Percentiles rank a stretch among this genome's conserved stretches.
Evolutionary conservation across 2,329 filamentous ascomycete species (phyloP).

Genomic region (Malbranchea zuffiana): DNA sequence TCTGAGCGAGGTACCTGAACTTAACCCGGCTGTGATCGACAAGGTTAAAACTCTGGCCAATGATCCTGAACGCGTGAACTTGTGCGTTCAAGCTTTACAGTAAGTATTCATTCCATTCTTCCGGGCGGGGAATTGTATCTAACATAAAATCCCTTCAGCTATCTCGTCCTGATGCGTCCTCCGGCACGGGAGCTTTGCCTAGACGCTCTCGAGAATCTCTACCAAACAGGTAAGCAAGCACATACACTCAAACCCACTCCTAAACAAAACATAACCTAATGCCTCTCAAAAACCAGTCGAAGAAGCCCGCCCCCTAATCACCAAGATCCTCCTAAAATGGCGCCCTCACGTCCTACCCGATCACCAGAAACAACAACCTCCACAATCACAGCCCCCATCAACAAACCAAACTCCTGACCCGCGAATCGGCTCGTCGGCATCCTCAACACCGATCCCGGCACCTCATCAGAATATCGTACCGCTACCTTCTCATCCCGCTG

Average conservation of each 20-base stretch:
- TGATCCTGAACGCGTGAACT: constrained; percentile 52
- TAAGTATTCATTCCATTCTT: constrained; percentile 25
- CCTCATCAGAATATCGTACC: too few species aligned
- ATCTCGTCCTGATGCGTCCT: constrained; percentile 49
- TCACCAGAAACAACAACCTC: constrained; percentile 6
- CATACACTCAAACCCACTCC: not conserved
- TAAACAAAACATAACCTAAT: constrained; percentile 5
- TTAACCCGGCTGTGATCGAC: constrained; percentile 60
- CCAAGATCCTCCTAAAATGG: constrained; percentile 47
- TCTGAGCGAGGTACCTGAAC: constrained; percentile 76
- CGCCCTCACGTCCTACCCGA: constrained; percentile 34
- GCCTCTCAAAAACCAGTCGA: constrained; percentile 26
- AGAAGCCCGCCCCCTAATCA: constrained; percentile 38
- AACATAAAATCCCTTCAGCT: constrained; percentile 26
- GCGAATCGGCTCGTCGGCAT: not conserved
- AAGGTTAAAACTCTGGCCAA: constrained; percentile 55
- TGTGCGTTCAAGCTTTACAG: constrained; percentile 49
- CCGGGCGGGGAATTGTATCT: not conserved
- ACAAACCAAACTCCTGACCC: not conserved
- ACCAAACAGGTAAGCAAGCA: constrained; percentile 39
- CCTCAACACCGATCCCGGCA: not conserved
- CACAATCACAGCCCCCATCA: constrained; percentile 2
- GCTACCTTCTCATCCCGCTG: too few species aligned
- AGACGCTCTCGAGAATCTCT: constrained; percentile 49
- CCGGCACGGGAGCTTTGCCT: constrained; percentile 48